These are phyloP conservation scores for Colletotrichum navitas DNA, from an alignment of 2,329 filamentous ascomycete genomes.

Conservation along the genomic window DNA sequence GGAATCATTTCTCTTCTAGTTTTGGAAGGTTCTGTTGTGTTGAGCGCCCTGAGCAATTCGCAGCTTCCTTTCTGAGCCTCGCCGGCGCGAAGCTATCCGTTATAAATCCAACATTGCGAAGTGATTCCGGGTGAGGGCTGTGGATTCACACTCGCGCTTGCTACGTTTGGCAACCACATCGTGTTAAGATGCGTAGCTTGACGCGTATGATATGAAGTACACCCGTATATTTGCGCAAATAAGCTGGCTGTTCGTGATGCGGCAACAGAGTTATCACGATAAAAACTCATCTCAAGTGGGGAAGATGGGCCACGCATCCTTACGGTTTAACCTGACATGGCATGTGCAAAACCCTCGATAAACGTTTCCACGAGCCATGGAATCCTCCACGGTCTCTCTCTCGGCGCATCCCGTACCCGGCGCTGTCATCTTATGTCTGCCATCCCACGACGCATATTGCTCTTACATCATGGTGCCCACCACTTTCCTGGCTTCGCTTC, in stretches of 20 bases:
- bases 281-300: background rate
- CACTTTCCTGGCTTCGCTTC: constrained; percentile 4
- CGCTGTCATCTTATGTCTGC: constrained; percentile 22
- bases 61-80: background rate
- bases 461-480: constrained; percentile 31
- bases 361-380: background rate
- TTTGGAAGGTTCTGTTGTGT: background rate
- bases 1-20: background rate
- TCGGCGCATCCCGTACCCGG: constrained; percentile 37
- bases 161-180: constrained; percentile 6
- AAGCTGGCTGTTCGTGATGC: background rate
- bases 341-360: constrained; percentile 10
- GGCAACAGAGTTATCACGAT: background rate
- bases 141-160: background rate
- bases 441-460: constrained; percentile 24
- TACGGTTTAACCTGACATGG: background rate
- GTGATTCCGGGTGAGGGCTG: background rate
- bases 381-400: constrained; percentile 26
- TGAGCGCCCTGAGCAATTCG: background rate
- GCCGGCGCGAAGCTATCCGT: no score
- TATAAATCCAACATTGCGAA: background rate
- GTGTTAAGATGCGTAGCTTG: background rate
- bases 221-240: background rate
- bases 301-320: background rate
- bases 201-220: background rate